Base-by-base conservation (phyloP, 495 filamentous ascomycete genomes). In the Lophium mytilinum region DNA sequence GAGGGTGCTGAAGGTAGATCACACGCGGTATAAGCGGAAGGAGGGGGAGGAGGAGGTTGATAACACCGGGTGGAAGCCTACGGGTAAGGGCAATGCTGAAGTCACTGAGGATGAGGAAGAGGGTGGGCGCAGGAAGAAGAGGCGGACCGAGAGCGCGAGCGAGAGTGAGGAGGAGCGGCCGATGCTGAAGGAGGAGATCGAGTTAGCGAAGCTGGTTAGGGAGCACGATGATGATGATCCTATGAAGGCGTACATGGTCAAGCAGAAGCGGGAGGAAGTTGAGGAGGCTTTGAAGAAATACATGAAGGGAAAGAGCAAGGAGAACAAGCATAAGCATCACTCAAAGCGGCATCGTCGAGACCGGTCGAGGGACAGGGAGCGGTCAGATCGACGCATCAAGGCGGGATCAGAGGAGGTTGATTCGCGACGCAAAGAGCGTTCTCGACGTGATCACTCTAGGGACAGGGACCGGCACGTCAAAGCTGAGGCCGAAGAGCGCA, bases 161-260 rank as follows among this genome's bases (percentile, higher is more conserved):
- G 64, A 52, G 37, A 71, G 66, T 61, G 63, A 72, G 54, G 63
- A 74, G 70, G 57, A 67, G 51, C 37, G 68, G 49, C 74, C 76
- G 14, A 55, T 83, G 65, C 62, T 86, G 15, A 81, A 77, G 61
- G 85, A 87, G 62, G 92, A 96, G 71, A 75, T 72, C 43, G 92
- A 96, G 67, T 67, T 97, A 43, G 81, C 79, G 54, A 80, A 83
- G 51, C 66, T 96, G 63, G 83, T 93, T 15, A 71, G 77, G 56
- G 83, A 90, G 17, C 86, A 94, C 60, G 92, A 96, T 61, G 91
- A 96, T 19, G 93, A 96, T 63, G 92, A 98, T 72, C 92, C 93
- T 1, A 96, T 97, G 93, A 97, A 96, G 72, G 81, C 82, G 50
- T 94, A 87, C 67, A 69, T 96, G 49, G 79, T 96, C 21, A 76